A percentile compares a stretch with the other conserved stretches of the same genome.
Conservation (phyloP, 1,284 basidiomycete genomes). For the Ceratobasidium sp. region DNA sequence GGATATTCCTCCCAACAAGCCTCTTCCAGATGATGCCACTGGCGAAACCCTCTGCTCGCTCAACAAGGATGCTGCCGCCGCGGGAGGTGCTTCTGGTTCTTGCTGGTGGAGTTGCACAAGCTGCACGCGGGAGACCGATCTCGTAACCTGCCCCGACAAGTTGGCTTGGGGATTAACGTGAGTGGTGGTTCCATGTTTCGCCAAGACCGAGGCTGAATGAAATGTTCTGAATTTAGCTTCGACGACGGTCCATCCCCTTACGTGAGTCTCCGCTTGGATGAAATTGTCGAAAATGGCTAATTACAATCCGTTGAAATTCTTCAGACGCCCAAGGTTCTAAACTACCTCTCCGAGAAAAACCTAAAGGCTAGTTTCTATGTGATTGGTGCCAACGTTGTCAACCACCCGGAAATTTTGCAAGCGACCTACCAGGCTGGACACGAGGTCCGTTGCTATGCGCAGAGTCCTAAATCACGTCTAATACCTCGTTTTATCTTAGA, state of each 20-base stretch:
- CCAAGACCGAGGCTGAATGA: neutral
- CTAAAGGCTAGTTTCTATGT: conserved; percentile 90
- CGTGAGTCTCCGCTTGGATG: conserved; percentile 36
- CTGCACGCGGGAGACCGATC: conserved; percentile 72
- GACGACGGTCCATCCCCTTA: conserved; percentile 86
- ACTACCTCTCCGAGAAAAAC: conserved; percentile 69
- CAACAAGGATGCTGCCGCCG: conserved; percentile 12
- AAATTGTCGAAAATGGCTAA: conserved; percentile 1
- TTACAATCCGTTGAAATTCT: neutral
- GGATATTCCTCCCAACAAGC: conserved; percentile 46
- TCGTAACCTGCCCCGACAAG: conserved; percentile 78
- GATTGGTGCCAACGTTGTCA: conserved; percentile 70
- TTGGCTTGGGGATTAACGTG: conserved; percentile 79
- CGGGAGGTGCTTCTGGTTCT: conserved; percentile 35
- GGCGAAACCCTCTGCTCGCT: conserved; percentile 19
- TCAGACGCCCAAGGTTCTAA: conserved; percentile 70
- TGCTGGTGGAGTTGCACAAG: conserved; percentile 76
- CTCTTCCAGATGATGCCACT: conserved; percentile 35
- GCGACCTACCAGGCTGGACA: conserved; percentile 81
- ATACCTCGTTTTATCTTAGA: neutral
- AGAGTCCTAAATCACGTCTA: conserved; percentile 56
- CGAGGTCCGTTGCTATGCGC: conserved; percentile 57
- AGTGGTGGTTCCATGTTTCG: conserved; percentile 38
- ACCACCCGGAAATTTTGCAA: conserved; percentile 75
- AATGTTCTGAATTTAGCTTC: conserved; percentile 56